Conservation (phyloP, 495 filamentous ascomycete genomes). For the Xylaria intraflava region DNA sequence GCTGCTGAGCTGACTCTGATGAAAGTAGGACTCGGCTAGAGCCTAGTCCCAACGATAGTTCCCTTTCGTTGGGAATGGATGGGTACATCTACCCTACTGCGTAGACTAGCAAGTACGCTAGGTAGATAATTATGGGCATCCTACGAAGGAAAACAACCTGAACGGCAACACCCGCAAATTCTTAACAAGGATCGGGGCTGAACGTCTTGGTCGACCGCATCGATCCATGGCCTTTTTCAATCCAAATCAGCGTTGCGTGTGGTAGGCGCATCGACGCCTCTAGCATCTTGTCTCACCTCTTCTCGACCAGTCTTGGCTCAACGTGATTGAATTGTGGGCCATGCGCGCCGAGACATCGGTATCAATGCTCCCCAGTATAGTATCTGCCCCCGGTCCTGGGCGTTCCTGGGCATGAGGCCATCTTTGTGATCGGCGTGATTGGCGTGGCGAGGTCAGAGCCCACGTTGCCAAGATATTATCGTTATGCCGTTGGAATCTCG, state of each 20-base stretch:
- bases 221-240: too few species aligned
- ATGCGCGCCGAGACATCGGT: conserved; percentile 11
- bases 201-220: too few species aligned
- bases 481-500: conserved; percentile 1
- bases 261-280: not conserved
- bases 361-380: not conserved
- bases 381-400: conserved; percentile 8
- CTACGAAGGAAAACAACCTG: not conserved
- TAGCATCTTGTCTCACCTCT: not conserved
- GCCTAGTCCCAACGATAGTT: too few species aligned
- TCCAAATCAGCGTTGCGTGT: not conserved
- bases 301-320: conserved; percentile 5
- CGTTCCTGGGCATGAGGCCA: not conserved
- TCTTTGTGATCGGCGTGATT: not conserved
- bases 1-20: too few species aligned
- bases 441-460: conserved; percentile 1
- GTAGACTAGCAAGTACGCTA: not conserved
- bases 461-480: conserved; percentile 9
- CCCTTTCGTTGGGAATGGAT: too few species aligned
- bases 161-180: conserved; percentile 8
- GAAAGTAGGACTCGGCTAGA: too few species aligned
- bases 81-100: too few species aligned
- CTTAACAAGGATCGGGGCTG: not conserved
- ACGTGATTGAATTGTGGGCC: conserved; percentile 3
- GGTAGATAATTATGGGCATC: not conserved